A percentile compares a stretch with the other conserved stretches of the same genome.
These are phyloP conservation scores for Solanum tarijense DNA, from an alignment of 257 asterid species.

Conservation along the genomic window DNA sequence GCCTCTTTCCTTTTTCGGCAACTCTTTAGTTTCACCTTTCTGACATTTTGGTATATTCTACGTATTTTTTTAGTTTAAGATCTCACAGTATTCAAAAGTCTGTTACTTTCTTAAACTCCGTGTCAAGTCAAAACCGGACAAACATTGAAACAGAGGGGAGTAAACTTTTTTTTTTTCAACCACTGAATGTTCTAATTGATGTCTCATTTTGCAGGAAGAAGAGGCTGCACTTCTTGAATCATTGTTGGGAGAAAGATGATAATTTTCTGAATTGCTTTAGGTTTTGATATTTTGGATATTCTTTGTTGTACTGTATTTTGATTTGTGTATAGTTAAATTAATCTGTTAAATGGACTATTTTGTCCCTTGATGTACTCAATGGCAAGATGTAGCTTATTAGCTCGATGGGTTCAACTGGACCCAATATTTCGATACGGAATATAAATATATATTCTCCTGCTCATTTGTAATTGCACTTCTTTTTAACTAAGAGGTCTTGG, in stretches of 20 bases:
- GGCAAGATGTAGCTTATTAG: not conserved
- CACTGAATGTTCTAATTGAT: not conserved
- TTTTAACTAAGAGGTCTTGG: not conserved
- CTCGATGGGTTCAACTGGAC: not conserved
- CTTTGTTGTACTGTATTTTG: not conserved
- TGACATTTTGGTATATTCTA: not conserved
- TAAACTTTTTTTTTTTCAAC: not conserved
- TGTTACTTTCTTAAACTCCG: not conserved
- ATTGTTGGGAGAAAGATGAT: constrained; percentile 57
- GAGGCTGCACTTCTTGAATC: constrained; percentile 91
- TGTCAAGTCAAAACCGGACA: not conserved
- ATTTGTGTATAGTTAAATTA: not conserved
- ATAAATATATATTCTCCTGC: not conserved
- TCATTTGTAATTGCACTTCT: not conserved
- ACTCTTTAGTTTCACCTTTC: not conserved
- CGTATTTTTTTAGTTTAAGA: not conserved
- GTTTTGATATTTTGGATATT: not conserved
- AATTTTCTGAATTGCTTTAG: not conserved
- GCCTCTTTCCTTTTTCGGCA: not conserved
- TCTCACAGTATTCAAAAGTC: not conserved
- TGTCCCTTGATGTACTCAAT: not conserved
- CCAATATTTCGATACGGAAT: not conserved
- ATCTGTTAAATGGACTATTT: not conserved
- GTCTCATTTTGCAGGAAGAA: constrained; percentile 60
- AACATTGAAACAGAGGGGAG: not conserved